Evolutionary conservation across 768 basidiomycete genomes (phyloP).

Genomic region (Neoboletus brunneissimus): DNA sequence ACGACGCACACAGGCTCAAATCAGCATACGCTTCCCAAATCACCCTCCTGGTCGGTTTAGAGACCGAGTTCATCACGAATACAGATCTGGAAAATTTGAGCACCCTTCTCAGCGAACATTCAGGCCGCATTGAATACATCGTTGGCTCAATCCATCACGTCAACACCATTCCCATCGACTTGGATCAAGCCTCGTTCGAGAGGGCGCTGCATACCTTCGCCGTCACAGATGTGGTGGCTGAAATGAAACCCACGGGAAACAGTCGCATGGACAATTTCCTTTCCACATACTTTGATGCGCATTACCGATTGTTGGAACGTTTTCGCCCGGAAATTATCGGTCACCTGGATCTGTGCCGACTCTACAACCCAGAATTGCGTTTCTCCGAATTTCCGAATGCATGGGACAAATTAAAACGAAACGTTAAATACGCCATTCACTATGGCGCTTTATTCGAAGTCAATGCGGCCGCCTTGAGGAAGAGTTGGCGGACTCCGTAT

Average conservation of each 20-base stretch:
- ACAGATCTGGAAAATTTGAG: slow-evolving; percentile 61
- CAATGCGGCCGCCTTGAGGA: slow-evolving; percentile 90
- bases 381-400: slow-evolving; percentile 58
- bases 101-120: slow-evolving; percentile 46
- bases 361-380: slow-evolving; percentile 66
- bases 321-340: slow-evolving; percentile 88
- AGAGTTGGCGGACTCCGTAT: slow-evolving; percentile 84
- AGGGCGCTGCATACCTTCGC: slow-evolving; percentile 49
- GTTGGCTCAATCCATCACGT: slow-evolving; percentile 96
- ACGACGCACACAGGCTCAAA: slow-evolving; percentile 79
- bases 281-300: slow-evolving; percentile 79
- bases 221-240: slow-evolving; percentile 29
- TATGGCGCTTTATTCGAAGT: slow-evolving; percentile 94
- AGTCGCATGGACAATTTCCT: slow-evolving; percentile 47
- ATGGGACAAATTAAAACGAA: slow-evolving; percentile 67
- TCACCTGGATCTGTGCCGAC: slow-evolving; percentile 88
- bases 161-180: slow-evolving; percentile 85
- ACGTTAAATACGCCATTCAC: slow-evolving; percentile 63
- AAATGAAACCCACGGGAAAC: slow-evolving; percentile 22
- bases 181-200: slow-evolving; percentile 72
- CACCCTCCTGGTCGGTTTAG: slow-evolving; percentile 80
- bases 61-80: slow-evolving; percentile 84
- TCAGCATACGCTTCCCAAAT: slow-evolving; percentile 59
- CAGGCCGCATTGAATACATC: slow-evolving; percentile 71
- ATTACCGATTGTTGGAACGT: slow-evolving; percentile 63